phyloP scores from a whole-genome alignment of 106 monocot species.

The Acorus gramineus region DNA sequence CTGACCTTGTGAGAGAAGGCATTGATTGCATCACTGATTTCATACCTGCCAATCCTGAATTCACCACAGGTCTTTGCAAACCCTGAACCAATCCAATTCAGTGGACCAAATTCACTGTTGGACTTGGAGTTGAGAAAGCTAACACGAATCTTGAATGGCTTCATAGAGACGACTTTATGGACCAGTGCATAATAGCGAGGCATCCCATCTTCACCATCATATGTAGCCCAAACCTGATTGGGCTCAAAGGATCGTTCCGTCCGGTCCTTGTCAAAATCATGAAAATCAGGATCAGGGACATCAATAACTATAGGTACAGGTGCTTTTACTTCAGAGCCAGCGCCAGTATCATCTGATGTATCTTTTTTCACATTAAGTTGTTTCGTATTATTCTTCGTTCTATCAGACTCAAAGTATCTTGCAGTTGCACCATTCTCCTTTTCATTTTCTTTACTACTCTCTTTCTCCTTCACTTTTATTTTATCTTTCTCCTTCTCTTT shows the following conservation, averaged over 20 bases:
- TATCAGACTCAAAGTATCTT: background rate
- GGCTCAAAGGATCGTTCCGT: slow-evolving; percentile 31
- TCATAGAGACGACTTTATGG: slow-evolving; percentile 53
- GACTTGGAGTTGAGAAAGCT: slow-evolving; percentile 45
- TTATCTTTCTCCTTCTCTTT: no score
- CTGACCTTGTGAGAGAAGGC: slow-evolving; percentile 47
- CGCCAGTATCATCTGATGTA: no score
- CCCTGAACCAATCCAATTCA: slow-evolving; percentile 52
- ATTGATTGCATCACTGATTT: slow-evolving; percentile 26
- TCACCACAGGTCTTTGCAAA: slow-evolving; percentile 54
- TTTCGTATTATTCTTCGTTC: no score
- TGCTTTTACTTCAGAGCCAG: no score
- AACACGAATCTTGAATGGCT: slow-evolving; percentile 51
- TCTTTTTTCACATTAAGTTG: no score
- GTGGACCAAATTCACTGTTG: slow-evolving; percentile 36
- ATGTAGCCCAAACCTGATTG: slow-evolving; percentile 62
- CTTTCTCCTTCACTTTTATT: no score
- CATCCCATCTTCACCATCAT: slow-evolving; percentile 72
- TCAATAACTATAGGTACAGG: no score
- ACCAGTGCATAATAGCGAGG: slow-evolving; percentile 52
- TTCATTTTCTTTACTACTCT: no score
- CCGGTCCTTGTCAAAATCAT: slow-evolving; percentile 66
- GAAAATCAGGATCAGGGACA: slow-evolving; percentile 58
- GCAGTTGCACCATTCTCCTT: no score
- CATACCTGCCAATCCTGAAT: slow-evolving; percentile 47